Conservation (phyloP, 2,329 filamentous ascomycete genomes). For the Aspergillus flavus region DNA sequence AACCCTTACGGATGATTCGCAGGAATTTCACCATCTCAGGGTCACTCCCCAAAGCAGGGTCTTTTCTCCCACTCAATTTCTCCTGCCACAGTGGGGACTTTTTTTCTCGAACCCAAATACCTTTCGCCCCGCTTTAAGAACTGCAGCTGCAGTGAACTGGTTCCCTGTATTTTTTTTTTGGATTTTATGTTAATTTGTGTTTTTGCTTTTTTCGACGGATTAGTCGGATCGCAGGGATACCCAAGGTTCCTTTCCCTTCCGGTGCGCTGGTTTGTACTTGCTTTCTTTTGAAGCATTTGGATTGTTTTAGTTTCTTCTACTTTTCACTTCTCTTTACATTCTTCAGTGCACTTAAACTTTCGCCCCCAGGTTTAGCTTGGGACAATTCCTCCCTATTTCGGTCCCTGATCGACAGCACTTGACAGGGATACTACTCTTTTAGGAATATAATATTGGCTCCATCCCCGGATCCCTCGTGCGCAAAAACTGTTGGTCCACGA, state of each 20-base stretch:
- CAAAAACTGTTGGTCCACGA: background rate
- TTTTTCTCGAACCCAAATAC: background rate
- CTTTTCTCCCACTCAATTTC: background rate
- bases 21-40: background rate
- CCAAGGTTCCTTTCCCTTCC: background rate
- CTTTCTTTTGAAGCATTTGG: background rate
- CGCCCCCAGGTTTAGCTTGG: background rate
- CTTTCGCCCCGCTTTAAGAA: background rate
- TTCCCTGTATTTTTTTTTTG: background rate
- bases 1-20: too few relatives aligned
- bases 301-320: background rate
- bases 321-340: background rate
- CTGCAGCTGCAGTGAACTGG: background rate
- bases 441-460: background rate
- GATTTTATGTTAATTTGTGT: background rate
- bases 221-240: background rate
- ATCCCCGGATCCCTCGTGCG: background rate
- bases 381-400: background rate
- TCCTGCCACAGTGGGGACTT: conserved; percentile 1
- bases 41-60: background rate
- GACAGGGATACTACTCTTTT: background rate
- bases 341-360: background rate
- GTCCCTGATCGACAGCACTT: background rate
- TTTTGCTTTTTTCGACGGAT: background rate
- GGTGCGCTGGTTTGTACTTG: background rate